Evolutionary conservation across 352 stramenopile species (phyloP), one percentile per base, ranked within the genome.

Genomic region (Phytophthora hibernalis): DNA sequence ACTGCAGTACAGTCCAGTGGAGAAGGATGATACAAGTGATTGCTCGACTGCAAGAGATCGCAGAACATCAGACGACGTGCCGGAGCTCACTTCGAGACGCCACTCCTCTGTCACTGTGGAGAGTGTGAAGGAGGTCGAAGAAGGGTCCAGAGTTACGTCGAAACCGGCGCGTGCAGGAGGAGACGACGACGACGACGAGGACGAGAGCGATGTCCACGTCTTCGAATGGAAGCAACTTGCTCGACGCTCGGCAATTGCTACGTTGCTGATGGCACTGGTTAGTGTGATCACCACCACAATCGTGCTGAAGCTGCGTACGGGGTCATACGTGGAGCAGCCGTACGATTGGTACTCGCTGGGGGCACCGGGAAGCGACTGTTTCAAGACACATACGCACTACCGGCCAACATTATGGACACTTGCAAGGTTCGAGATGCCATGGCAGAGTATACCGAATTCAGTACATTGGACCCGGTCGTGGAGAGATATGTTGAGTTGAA

Each of bases 261-360:
- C 73, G 5, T 1, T 80, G 26, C 26, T 78, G 10, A 7, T 82
- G 11, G 44, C 60, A 5, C 7, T 74, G 16, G 15, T 33, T 12
- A 55, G 50, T 35, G 43, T 55, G 5, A 47, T 63, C 3, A 66
- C 70, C 9, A 75, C 53, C 33, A 76, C 69, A 10, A 62, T 77
- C 26, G 55, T 88, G 54, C 77, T 90, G 16, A 85, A 81, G 18
- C 47, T 83, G 12, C 77, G 81, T 21, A 90, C 81, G 0, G 79
- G 81, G 1, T 73, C 74, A 5, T 80, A 72, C 38, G 24, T 79
- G 37, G 65, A 87, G 64, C 70, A 87, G 38, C 70, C 75, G 15
- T 90, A 90, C 52, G 75, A 85, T 42, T 90, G 81, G 81, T 88
- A 90, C 54, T 80, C 79, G 28, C 38, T 90, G 10, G 58, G 38